Conservation (phyloP, 495 filamentous ascomycete species). For the Evernia prunastri region DNA sequence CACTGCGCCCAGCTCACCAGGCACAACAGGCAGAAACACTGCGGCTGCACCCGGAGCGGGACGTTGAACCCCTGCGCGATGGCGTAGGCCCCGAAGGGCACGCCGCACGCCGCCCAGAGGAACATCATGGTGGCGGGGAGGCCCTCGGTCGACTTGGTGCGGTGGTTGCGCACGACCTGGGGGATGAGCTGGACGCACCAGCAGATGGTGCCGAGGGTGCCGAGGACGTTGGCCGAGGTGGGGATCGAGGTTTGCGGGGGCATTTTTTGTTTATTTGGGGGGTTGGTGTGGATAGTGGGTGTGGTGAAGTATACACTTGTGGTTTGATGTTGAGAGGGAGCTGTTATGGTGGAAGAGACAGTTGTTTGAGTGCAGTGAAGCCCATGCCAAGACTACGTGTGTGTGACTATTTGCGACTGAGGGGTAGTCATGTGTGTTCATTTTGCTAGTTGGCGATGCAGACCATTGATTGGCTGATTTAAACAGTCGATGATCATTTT, state of each 20-base stretch:
- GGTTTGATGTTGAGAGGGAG: no score
- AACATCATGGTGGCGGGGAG: constrained; percentile 68
- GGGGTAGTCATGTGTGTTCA: no score
- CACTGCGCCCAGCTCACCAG: constrained; percentile 61
- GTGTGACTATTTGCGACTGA: no score
- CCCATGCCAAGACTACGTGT: no score
- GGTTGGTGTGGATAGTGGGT: not conserved
- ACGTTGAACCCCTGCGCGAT: constrained; percentile 61
- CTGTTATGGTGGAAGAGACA: no score
- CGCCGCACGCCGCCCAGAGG: constrained; percentile 54
- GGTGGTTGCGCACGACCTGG: constrained; percentile 65
- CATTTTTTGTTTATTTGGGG: constrained; percentile 1
- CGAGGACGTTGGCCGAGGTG: constrained; percentile 43
- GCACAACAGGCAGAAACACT: constrained; percentile 59
- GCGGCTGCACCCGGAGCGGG: constrained; percentile 67
- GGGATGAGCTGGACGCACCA: constrained; percentile 50
- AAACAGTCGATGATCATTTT: no score
- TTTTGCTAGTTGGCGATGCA: no score
- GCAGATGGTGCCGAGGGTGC: constrained; percentile 46
- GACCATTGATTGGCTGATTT: no score
- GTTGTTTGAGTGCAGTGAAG: no score
- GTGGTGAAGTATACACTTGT: no score
- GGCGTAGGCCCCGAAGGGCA: constrained; percentile 49
- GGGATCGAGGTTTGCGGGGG: constrained; percentile 33
- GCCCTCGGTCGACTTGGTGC: constrained; percentile 62